Base-by-base conservation (phyloP, 2,329 filamentous ascomycete species). In the Penicillium hesseltinei region DNA sequence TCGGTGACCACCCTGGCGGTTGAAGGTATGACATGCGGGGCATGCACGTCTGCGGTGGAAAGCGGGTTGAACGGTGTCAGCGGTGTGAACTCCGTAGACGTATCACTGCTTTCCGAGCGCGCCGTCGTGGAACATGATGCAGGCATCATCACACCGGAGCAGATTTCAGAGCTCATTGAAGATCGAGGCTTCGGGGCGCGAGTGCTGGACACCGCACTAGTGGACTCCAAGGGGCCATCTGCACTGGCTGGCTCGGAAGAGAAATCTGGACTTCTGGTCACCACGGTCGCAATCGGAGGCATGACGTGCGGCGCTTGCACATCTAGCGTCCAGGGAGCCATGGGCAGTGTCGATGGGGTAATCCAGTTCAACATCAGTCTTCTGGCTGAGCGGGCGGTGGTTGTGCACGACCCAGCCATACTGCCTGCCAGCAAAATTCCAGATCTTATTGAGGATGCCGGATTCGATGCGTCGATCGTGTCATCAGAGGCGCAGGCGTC, bases 301-400 rank as follows among this genome's bases (percentile, higher is more conserved):
- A 99, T 99, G 94, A 99, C 94, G 1, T 97, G 94, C 71, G 93
- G 93, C 23, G 91, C 94, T 42, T 99, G 94, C 75, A 97, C 94
- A 0, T 93, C 93, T 1, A 92, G 93, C 6, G 87, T 97, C 2
- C 90, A 97, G 69, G 83, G 85, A 50, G 91, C 89, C 4, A 94
- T 99, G 75, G 84, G 86, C 64, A 84, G 83, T 61, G 76, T 93
- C 2, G 85, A 89, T 10, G 94, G 94, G 23, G 75, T 97, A 17
- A 71, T 91, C 55, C 90, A 92, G 63, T 96, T 97, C 80, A 96
- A 96, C 71, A 95, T 99, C 73, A 96, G 91, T 75, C 79, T 99
- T 64, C 82, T 97, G 33, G 95, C 94, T 4, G 94, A 97, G 73
- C 87, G 93, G 59, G 93, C 92, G 4, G 89, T 97, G 39, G 86